These are phyloP conservation scores for Rhodosporidiobolus sp. DNA, from an alignment of 768 basidiomycete species.

Conservation along the genomic window DNA sequence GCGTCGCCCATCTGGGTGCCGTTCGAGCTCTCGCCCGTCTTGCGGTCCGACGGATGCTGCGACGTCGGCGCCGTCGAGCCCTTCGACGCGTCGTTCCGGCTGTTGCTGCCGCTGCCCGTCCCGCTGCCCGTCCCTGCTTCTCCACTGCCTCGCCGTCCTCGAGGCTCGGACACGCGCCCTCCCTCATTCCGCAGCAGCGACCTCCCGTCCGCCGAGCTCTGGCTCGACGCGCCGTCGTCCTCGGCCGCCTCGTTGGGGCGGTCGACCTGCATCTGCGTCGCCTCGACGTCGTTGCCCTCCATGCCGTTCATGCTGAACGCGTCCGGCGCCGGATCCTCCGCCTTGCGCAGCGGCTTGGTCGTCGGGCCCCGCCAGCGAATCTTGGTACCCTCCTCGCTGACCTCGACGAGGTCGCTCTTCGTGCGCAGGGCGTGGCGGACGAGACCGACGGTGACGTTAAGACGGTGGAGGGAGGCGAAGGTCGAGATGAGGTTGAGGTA, in stretches of 20 bases:
- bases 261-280: slow-evolving; percentile 4
- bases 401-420: slow-evolving; percentile 20
- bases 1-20: neutral
- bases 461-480: slow-evolving; percentile 26
- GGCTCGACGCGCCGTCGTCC: neutral
- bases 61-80: slow-evolving; percentile 28
- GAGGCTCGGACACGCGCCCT: too few relatives aligned
- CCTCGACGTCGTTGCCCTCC: slow-evolving; percentile 14
- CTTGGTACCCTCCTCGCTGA: slow-evolving; percentile 25
- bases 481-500: slow-evolving; percentile 34
- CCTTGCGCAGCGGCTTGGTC: slow-evolving; percentile 2
- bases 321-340: neutral
- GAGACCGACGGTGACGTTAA: slow-evolving; percentile 15
- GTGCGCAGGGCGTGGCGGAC: slow-evolving; percentile 26
- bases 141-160: too few relatives aligned
- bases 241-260: neutral
- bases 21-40: slow-evolving; percentile 19
- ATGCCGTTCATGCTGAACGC: neutral
- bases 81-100: neutral
- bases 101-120: neutral
- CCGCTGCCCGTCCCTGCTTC: too few relatives aligned
- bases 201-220: neutral
- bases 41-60: slow-evolving; percentile 10
- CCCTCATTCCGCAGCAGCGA: neutral
- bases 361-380: slow-evolving; percentile 30